These are phyloP conservation scores for Kluyveromyces aestuarii DNA, from an alignment of 805 yeast genomes.

Conservation along the genomic window DNA sequence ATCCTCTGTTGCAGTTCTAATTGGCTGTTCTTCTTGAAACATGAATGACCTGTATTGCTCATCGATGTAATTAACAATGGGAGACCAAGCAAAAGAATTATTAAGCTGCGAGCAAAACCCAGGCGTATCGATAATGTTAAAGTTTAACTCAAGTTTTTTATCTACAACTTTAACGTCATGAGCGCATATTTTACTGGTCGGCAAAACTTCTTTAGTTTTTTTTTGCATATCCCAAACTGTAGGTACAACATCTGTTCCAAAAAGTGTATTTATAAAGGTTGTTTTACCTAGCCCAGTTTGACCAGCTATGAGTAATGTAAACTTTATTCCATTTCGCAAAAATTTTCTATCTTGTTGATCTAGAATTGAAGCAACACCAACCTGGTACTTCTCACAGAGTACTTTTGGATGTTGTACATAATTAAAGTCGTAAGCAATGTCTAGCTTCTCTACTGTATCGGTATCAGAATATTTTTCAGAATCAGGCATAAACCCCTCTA, in stretches of 20 bases:
- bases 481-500: not conserved
- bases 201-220: constrained; percentile 28
- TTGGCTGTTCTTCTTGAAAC: constrained; percentile 74
- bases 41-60: constrained; percentile 61
- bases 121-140: constrained; percentile 64
- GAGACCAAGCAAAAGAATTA: constrained; percentile 57
- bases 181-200: constrained; percentile 26
- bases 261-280: constrained; percentile 72
- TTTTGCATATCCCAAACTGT: constrained; percentile 34
- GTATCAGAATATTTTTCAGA: not conserved
- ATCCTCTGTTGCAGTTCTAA: constrained; percentile 45
- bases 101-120: constrained; percentile 69
- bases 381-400: constrained; percentile 1
- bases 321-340: constrained; percentile 54
- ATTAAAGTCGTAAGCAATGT: not conserved
- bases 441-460: not conserved
- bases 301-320: constrained; percentile 80
- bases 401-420: not conserved
- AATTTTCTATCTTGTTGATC: constrained; percentile 22
- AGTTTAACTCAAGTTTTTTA: constrained; percentile 45
- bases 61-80: constrained; percentile 66
- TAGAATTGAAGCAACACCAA: constrained; percentile 25
- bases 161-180: constrained; percentile 49
- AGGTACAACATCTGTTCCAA: constrained; percentile 40
- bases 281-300: constrained; percentile 81